Conservation (phyloP, 345 rosid species). For the Corymbia maculata region DNA sequence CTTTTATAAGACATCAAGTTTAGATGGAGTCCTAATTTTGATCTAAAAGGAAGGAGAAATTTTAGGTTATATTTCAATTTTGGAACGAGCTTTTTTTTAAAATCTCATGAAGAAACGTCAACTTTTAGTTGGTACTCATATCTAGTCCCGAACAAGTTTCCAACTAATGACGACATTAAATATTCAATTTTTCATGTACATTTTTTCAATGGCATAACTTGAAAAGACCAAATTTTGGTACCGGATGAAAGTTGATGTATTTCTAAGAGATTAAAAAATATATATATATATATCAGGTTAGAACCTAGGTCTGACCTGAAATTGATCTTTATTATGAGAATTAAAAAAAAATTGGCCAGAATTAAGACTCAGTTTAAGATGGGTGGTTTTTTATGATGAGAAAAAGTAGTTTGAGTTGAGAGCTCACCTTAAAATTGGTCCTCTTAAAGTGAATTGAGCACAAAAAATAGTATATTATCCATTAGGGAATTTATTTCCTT, state of each 20-base stretch:
- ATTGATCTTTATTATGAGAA: background rate
- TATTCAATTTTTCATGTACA: background rate
- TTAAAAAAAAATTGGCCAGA: no score
- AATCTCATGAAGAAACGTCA: background rate
- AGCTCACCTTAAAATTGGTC: background rate
- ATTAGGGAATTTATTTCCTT: background rate
- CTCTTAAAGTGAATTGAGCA: background rate
- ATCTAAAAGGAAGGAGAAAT: background rate
- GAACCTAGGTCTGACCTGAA: background rate
- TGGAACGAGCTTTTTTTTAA: fast-evolving
- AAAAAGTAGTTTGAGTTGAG: background rate
- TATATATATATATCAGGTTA: background rate
- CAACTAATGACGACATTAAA: fast-evolving
- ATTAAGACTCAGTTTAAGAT: background rate
- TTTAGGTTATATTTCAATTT: no score
- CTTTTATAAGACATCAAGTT: background rate
- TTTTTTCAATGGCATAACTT: background rate
- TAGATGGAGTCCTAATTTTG: background rate
- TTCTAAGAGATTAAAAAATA: background rate
- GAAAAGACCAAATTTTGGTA: background rate
- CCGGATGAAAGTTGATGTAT: background rate
- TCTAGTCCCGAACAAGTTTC: background rate
- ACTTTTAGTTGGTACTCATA: background rate
- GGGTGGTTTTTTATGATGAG: background rate
- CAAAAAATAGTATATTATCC: background rate